phyloP scores from a whole-genome alignment of 2,329 filamentous ascomycete species.

The Acephala macrosclerotiorum region DNA sequence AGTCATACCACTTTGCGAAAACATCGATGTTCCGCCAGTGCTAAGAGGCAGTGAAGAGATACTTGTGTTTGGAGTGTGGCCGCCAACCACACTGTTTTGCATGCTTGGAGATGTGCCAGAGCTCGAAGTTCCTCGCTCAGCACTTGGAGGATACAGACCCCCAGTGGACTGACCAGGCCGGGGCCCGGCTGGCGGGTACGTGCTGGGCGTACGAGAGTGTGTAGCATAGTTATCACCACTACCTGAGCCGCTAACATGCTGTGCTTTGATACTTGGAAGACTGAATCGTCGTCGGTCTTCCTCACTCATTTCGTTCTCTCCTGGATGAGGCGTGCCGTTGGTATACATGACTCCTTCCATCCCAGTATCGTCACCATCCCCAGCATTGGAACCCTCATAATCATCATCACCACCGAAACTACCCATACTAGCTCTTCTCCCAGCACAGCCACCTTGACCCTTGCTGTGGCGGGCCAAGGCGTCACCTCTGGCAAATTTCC shows the following conservation, averaged over 20 bases:
- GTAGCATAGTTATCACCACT: constrained; percentile 49
- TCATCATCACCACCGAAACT: constrained; percentile 84
- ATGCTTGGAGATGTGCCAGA: constrained; percentile 62
- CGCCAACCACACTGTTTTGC: constrained; percentile 43
- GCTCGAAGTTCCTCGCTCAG: constrained; percentile 58
- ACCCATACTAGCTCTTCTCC: constrained; percentile 84
- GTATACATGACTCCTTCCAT: constrained; percentile 64
- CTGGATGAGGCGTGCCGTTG: constrained; percentile 52
- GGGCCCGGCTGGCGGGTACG: constrained; percentile 76
- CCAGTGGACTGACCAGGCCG: constrained; percentile 56
- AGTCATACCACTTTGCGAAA: constrained; percentile 75
- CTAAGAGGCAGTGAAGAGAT: constrained; percentile 57
- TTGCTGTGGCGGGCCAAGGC: constrained; percentile 95
- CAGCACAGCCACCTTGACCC: constrained; percentile 93
- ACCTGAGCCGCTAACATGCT: constrained; percentile 64
- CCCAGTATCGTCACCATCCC: constrained; percentile 60
- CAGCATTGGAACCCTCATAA: constrained; percentile 61
- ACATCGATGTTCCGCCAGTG: constrained; percentile 59
- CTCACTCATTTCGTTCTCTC: constrained; percentile 67
- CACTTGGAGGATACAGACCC: constrained; percentile 69
- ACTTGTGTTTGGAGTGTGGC: constrained; percentile 58
- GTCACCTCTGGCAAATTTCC: constrained; percentile 94
- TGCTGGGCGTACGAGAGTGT: constrained; percentile 73
- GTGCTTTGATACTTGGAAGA: constrained; percentile 77
- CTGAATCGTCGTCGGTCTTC: constrained; percentile 70